Conservation (phyloP, 192 early-diverging fungal species). For the Irineochytrium annulatum region DNA sequence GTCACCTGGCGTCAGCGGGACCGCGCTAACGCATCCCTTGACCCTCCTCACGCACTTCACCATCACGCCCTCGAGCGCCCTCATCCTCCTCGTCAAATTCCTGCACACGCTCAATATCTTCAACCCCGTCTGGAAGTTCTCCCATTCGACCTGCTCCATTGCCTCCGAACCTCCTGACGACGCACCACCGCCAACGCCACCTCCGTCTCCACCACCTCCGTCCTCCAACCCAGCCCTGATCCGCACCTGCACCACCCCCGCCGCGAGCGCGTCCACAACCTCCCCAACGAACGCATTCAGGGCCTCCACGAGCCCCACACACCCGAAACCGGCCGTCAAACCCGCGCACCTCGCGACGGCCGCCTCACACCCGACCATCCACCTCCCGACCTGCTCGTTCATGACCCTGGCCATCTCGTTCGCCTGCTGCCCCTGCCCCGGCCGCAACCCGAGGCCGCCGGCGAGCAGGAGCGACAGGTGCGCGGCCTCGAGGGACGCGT, state of each 20-base stretch:
- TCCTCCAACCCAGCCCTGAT: constrained; percentile 37
- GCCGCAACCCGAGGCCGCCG: constrained; percentile 9
- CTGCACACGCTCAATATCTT: constrained; percentile 54
- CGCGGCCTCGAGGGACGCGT: constrained; percentile 50
- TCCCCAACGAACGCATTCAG: constrained; percentile 50
- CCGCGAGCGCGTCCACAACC: constrained; percentile 39
- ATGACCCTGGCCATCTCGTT: too few species aligned
- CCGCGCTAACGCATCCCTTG: not conserved
- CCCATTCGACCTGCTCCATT: constrained; percentile 39
- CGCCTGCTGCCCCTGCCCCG: too few species aligned
- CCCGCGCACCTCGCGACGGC: constrained; percentile 47
- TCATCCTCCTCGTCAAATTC: constrained; percentile 36
- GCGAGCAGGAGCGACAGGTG: constrained; percentile 21
- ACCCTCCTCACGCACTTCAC: constrained; percentile 11
- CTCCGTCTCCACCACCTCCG: constrained; percentile 29
- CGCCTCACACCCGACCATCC: too few species aligned
- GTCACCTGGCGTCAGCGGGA: too few species aligned
- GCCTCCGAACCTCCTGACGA: constrained; percentile 32
- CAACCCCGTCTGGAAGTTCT: constrained; percentile 64
- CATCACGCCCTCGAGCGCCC: constrained; percentile 29
- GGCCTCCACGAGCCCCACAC: constrained; percentile 44
- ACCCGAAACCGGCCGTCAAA: constrained; percentile 64
- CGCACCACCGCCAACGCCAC: constrained; percentile 45
- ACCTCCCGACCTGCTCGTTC: too few species aligned
- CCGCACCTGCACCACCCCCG: constrained; percentile 35